A percentile compares a stretch with the other conserved stretches of the same genome.
phyloP scores from a whole-genome alignment of 2,329 filamentous ascomycete species.

The Penicillium sclerotiorum region DNA sequence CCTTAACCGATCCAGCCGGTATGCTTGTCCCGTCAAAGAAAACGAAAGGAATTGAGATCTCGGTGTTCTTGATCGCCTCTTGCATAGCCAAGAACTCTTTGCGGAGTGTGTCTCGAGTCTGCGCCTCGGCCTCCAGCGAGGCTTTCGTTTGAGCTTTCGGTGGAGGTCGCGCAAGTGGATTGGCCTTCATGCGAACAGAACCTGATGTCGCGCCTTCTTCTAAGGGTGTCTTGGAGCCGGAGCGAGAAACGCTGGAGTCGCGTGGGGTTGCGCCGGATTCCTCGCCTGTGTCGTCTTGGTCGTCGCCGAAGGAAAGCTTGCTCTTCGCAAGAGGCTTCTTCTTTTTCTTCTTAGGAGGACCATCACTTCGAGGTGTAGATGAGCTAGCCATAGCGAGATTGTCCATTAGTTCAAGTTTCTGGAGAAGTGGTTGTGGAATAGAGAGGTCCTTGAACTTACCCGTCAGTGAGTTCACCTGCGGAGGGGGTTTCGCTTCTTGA shows the following conservation, averaged over 20 bases:
- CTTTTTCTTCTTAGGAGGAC: conserved; percentile 56
- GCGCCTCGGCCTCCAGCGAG: conserved; percentile 75
- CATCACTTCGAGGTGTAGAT: conserved; percentile 50
- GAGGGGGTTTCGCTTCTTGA: conserved; percentile 57
- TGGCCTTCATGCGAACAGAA: conserved; percentile 44
- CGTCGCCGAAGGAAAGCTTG: conserved; percentile 65
- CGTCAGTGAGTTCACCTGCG: conserved; percentile 53
- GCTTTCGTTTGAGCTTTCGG: conserved; percentile 79
- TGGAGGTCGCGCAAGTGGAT: conserved; percentile 51
- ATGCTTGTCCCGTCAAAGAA: conserved; percentile 95
- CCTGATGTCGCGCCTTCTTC: conserved; percentile 33
- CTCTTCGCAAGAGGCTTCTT: conserved; percentile 63
- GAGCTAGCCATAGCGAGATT: conserved; percentile 51
- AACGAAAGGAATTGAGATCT: conserved; percentile 90
- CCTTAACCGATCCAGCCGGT: conserved; percentile 77
- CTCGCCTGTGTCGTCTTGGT: conserved; percentile 60
- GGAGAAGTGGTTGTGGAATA: background rate
- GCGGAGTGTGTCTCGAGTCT: conserved; percentile 71
- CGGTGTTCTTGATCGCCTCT: conserved; percentile 82
- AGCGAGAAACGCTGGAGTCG: conserved; percentile 43
- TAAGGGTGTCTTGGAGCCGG: conserved; percentile 39
- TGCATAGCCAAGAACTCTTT: conserved; percentile 82
- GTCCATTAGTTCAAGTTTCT: background rate
- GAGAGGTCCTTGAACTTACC: conserved; percentile 52
- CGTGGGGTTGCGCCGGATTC: conserved; percentile 40